Conservation (phyloP, 345 rosid genomes). For the Cardamine resedifolia region DNA sequence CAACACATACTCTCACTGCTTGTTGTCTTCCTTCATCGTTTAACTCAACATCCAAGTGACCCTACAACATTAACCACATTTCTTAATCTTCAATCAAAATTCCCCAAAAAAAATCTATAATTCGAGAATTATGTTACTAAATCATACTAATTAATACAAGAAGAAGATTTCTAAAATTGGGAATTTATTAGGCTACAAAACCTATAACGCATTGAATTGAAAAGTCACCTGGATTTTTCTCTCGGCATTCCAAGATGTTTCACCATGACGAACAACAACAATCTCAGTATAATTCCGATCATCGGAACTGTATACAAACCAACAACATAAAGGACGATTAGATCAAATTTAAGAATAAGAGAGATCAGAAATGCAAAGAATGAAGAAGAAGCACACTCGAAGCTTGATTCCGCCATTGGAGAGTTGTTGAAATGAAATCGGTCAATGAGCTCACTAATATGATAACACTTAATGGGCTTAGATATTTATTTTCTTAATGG, state of each 20-base stretch:
- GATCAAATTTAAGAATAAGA: neutral
- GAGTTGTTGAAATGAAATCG: neutral
- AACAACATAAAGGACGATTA: neutral
- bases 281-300: conserved; percentile 52
- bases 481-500: neutral
- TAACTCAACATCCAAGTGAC: conserved; percentile 76
- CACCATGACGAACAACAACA: conserved; percentile 77
- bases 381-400: conserved; percentile 26
- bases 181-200: neutral
- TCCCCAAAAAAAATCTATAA: neutral
- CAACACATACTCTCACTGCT: conserved; percentile 53
- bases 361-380: neutral
- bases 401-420: conserved; percentile 33
- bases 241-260: conserved; percentile 77
- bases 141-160: neutral
- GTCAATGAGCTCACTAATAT: neutral
- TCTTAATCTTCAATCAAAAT: neutral
- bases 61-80: conserved; percentile 42
- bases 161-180: neutral
- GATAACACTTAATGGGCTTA: neutral
- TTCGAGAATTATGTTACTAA: neutral
- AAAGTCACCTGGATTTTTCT: conserved; percentile 63
- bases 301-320: conserved; percentile 28
- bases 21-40: conserved; percentile 80
- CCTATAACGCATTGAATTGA: neutral